phyloP scores from a whole-genome alignment of 768 basidiomycete species.

The Leccinum ochraceum region DNA sequence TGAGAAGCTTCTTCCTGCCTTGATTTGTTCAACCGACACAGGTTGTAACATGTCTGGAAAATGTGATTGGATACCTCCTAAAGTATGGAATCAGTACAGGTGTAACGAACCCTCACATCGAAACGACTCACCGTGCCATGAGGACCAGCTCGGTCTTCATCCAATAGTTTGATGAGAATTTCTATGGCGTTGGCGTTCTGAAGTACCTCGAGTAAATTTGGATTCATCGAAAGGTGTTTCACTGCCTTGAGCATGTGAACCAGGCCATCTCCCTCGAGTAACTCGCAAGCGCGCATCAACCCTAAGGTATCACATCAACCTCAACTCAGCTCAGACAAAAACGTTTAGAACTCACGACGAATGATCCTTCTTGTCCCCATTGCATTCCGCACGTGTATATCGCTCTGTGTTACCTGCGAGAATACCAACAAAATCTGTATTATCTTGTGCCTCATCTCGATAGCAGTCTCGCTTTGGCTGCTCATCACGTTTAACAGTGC shows the following conservation, averaged over 20 bases:
- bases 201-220: slow-evolving; percentile 85
- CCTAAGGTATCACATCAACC: slow-evolving; percentile 46
- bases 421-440: slow-evolving; percentile 89
- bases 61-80: slow-evolving; percentile 97
- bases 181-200: slow-evolving; percentile 97
- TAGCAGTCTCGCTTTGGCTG: slow-evolving; percentile 60
- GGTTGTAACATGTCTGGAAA: slow-evolving; percentile 96
- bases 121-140: slow-evolving; percentile 69
- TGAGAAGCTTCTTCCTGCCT: slow-evolving; percentile 97
- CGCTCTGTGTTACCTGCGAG: slow-evolving; percentile 94
- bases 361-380: slow-evolving; percentile 89
- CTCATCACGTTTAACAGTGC: slow-evolving; percentile 89
- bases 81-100: neutral
- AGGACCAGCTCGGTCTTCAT: slow-evolving; percentile 74
- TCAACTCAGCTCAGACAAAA: neutral
- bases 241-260: slow-evolving; percentile 91
- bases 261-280: slow-evolving; percentile 85
- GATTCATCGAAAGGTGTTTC: slow-evolving; percentile 94
- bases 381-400: slow-evolving; percentile 90
- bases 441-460: slow-evolving; percentile 84
- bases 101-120: neutral
- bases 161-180: slow-evolving; percentile 81
- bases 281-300: slow-evolving; percentile 81
- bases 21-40: slow-evolving; percentile 91
- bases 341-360: slow-evolving; percentile 59